Percentiles rank a stretch among this genome's conserved stretches.
These are phyloP conservation scores for Chaetomium tenue DNA, from an alignment of 495 filamentous ascomycete genomes.

Conservation along the genomic window DNA sequence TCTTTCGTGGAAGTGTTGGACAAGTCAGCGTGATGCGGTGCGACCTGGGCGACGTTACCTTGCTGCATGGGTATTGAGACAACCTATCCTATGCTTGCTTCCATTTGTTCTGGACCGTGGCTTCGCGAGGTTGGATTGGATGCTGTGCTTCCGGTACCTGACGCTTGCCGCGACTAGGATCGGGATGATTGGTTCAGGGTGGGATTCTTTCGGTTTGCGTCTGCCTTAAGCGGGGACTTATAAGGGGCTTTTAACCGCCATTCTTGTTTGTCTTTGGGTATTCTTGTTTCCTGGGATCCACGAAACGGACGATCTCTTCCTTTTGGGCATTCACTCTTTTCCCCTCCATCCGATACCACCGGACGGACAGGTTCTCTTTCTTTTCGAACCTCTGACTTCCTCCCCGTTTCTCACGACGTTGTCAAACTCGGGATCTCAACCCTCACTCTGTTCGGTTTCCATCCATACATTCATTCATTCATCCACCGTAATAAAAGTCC, in stretches of 20 bases:
- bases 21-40: neutral
- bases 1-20: neutral
- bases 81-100: too few species aligned
- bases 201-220: neutral
- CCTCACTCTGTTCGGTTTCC: too few species aligned
- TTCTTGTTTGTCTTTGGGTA: neutral
- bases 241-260: neutral
- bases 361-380: neutral
- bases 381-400: neutral
- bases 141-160: conserved; percentile 4
- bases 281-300: neutral
- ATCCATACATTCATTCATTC: neutral
- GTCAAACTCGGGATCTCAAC: neutral
- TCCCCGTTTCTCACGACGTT: neutral
- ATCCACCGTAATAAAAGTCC: neutral
- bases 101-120: neutral
- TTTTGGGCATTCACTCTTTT: neutral
- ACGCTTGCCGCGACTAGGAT: neutral
- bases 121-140: conserved; percentile 1
- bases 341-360: neutral
- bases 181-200: conserved; percentile 2
- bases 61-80: too few species aligned
- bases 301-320: neutral
- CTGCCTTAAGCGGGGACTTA: conserved; percentile 5
- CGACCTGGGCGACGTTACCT: neutral